Conservation (phyloP, 2,329 filamentous ascomycete genomes). For the Trichoderma oligosporum region DNA sequence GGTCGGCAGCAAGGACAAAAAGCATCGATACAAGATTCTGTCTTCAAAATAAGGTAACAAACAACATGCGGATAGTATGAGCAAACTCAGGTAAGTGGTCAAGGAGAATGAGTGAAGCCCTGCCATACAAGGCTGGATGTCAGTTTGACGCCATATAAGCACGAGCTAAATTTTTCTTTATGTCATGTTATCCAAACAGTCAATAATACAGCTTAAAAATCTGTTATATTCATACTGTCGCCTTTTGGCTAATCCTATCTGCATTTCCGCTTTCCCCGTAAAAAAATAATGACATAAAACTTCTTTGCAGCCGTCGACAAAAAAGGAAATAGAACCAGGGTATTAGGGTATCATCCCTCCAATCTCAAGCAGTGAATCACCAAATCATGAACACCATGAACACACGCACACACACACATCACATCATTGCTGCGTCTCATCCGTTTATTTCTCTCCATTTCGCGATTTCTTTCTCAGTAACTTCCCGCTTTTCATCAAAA, state of each 20-base stretch:
- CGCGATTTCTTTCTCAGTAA: too few species aligned
- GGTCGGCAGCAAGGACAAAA: background rate
- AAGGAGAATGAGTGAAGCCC: too few species aligned
- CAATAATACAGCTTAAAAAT: background rate
- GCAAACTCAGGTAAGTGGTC: too few species aligned
- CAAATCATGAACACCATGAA: background rate
- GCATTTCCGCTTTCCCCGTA: too few species aligned
- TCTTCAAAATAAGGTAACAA: background rate
- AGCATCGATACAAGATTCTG: background rate
- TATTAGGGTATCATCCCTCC: conserved; percentile 14
- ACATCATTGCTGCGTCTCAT: background rate
- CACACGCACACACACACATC: background rate
- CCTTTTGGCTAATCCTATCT: background rate
- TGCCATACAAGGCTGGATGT: too few species aligned
- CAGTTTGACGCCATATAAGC: too few species aligned
- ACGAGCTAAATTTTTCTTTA: too few species aligned
- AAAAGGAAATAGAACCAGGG: conserved; percentile 1
- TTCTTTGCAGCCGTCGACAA: background rate
- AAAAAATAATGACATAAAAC: background rate
- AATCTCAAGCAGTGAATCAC: background rate
- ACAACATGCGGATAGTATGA: too few species aligned
- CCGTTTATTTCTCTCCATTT: background rate
- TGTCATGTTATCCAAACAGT: too few species aligned
- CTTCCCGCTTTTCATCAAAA: too few species aligned
- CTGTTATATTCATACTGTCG: background rate